phyloP scores from a whole-genome alignment of 176 grass and related monocot genomes.

The Saccharum spontaneum region DNA sequence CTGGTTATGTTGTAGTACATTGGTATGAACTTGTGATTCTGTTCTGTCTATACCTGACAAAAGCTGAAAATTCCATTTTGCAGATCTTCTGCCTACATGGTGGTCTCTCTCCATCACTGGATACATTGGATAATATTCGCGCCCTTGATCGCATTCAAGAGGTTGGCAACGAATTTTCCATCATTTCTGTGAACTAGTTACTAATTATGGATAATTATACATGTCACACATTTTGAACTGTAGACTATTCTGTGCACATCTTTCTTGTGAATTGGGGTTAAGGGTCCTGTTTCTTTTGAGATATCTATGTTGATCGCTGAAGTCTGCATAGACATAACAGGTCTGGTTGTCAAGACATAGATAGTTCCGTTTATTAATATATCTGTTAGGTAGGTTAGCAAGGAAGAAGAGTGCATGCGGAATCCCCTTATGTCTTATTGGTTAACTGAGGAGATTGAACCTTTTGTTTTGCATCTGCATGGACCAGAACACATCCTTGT shows the following conservation, averaged over 20 bases:
- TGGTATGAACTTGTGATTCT: conserved; percentile 1
- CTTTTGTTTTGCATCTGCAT: conserved; percentile 22
- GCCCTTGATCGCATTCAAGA: conserved; percentile 94
- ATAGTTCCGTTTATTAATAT: neutral
- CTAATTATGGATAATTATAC: conserved; percentile 22
- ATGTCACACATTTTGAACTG: neutral
- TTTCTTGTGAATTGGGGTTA: conserved; percentile 11
- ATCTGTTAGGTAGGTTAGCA: conserved; percentile 1
- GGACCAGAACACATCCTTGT: neutral
- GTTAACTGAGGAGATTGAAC: neutral
- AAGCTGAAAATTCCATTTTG: conserved; percentile 28
- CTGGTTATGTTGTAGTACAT: neutral
- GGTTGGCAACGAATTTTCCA: conserved; percentile 43
- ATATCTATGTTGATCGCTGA: conserved; percentile 5
- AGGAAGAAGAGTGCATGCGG: neutral
- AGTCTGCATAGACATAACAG: conserved; percentile 4
- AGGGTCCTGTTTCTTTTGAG: neutral
- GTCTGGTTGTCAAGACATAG: neutral
- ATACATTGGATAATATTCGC: conserved; percentile 97
- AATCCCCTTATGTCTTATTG: neutral
- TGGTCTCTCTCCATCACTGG: conserved; percentile 95
- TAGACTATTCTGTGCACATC: neutral
- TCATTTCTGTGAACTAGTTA: neutral
- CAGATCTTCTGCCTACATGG: conserved; percentile 97
- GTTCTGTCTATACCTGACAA: neutral